Evolutionary conservation across 176 grass and related monocot species (phyloP).

Genomic region (Carex littledalei): DNA sequence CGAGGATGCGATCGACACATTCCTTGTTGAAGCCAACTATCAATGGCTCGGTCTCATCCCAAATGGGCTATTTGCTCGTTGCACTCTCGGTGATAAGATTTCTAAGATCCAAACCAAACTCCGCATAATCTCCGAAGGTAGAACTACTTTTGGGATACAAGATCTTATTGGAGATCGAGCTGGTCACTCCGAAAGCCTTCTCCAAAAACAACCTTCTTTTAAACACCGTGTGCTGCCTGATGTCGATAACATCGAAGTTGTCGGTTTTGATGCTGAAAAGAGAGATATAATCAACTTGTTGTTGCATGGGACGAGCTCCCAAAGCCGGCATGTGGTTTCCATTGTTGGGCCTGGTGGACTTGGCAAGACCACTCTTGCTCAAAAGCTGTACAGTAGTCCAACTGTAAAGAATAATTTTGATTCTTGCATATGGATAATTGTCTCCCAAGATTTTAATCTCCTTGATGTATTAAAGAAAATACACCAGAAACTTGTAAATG

Average conservation of each 20-base stretch:
- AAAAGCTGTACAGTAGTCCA: not conserved
- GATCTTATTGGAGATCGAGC: not conserved
- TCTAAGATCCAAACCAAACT: constrained; percentile 2
- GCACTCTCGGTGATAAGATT: constrained; percentile 7
- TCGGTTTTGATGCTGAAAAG: constrained; percentile 14
- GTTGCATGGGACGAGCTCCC: not conserved
- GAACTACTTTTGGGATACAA: not conserved
- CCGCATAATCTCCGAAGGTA: not conserved
- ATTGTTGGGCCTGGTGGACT: constrained; percentile 18
- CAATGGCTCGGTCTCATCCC: too few species aligned
- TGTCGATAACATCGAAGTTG: not conserved
- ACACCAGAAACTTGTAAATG: not conserved
- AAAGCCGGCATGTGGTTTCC: not conserved
- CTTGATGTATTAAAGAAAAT: constrained; percentile 11
- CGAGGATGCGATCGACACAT: too few species aligned
- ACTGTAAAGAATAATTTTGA: constrained; percentile 6
- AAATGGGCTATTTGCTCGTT: not conserved
- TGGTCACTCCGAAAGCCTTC: not conserved
- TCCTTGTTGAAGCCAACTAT: too few species aligned
- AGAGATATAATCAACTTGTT: not conserved
- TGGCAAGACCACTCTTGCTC: constrained; percentile 27
- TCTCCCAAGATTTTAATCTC: not conserved
- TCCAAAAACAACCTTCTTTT: not conserved
- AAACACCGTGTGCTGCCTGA: not conserved
- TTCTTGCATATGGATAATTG: not conserved